phyloP scores from a whole-genome alignment of 2,329 filamentous ascomycete genomes.

The Bipolaris cookei region DNA sequence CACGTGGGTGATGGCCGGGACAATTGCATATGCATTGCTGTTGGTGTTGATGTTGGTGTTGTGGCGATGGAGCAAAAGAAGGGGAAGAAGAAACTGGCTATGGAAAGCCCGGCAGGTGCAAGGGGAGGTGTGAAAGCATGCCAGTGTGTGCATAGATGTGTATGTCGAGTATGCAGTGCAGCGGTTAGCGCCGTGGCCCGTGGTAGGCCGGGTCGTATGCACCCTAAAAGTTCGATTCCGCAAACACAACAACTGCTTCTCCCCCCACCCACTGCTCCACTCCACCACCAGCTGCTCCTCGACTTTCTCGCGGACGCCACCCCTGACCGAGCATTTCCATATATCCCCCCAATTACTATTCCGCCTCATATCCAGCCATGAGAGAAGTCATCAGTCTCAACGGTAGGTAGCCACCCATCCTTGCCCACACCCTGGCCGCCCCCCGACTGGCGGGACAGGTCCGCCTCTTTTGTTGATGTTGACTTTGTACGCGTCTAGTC shows the following conservation, averaged over 20 bases:
- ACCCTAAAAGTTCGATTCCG: conserved; percentile 23
- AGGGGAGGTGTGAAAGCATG: neutral
- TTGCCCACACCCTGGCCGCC: conserved; percentile 52
- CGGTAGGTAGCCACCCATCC: conserved; percentile 67
- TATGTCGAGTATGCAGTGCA: neutral
- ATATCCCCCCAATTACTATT: conserved; percentile 40
- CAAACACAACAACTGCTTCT: conserved; percentile 32
- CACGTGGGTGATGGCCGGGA: conserved; percentile 21
- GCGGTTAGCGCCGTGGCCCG: conserved; percentile 17
- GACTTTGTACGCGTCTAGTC: conserved; percentile 71
- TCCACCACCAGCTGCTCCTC: conserved; percentile 29
- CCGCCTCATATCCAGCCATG: conserved; percentile 67
- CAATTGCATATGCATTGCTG: conserved; percentile 9
- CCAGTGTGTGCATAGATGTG: neutral
- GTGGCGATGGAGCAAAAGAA: neutral
- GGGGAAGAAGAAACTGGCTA: neutral
- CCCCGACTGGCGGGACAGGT: conserved; percentile 38
- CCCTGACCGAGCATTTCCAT: conserved; percentile 39
- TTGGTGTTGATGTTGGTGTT: conserved; percentile 10
- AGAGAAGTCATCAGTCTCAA: conserved; percentile 99
- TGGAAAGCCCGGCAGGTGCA: neutral
- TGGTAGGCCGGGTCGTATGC: conserved; percentile 9
- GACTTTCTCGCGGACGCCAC: conserved; percentile 27
- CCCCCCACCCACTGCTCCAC: conserved; percentile 26
- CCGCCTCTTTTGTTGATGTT: conserved; percentile 52